These are phyloP conservation scores for Bromus sterilis DNA, from an alignment of 176 grass and related monocot genomes.

Conservation along the genomic window DNA sequence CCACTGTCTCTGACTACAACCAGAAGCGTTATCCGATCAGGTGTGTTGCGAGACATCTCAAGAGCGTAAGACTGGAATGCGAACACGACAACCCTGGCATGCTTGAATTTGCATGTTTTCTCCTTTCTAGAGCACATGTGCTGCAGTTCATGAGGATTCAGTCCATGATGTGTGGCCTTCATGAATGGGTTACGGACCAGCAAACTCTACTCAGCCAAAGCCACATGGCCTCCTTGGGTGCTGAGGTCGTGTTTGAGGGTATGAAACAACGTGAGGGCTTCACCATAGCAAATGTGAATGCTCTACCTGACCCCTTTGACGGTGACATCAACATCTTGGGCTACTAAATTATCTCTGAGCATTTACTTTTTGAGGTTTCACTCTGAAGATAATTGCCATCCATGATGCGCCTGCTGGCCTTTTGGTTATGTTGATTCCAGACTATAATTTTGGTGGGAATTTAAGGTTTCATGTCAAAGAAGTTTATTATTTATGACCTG, in stretches of 20 bases:
- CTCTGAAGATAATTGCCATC: not conserved
- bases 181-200: not conserved
- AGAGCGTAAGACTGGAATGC: slow-evolving; percentile 19
- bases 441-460: not conserved
- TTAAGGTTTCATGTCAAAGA: not conserved
- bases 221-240: slow-evolving; percentile 11
- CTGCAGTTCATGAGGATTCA: slow-evolving; percentile 32
- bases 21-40: not conserved
- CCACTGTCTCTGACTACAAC: not conserved
- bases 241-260: slow-evolving; percentile 13
- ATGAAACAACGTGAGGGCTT: not conserved
- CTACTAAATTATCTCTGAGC: not conserved
- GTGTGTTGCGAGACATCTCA: slow-evolving; percentile 31
- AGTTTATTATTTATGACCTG: not conserved
- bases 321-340: not conserved
- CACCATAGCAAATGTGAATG: not conserved
- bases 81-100: not conserved
- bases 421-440: not conserved
- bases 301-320: slow-evolving; percentile 15
- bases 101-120: slow-evolving; percentile 24
- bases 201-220: slow-evolving; percentile 12
- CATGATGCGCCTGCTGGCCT: not conserved
- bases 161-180: not conserved
- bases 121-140: slow-evolving; percentile 23
- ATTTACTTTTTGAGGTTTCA: not conserved